Percentiles rank a stretch among this genome's conserved stretches.
phyloP scores from a whole-genome alignment of 1,284 basidiomycete genomes.

The Pseudozyma sp. region DNA sequence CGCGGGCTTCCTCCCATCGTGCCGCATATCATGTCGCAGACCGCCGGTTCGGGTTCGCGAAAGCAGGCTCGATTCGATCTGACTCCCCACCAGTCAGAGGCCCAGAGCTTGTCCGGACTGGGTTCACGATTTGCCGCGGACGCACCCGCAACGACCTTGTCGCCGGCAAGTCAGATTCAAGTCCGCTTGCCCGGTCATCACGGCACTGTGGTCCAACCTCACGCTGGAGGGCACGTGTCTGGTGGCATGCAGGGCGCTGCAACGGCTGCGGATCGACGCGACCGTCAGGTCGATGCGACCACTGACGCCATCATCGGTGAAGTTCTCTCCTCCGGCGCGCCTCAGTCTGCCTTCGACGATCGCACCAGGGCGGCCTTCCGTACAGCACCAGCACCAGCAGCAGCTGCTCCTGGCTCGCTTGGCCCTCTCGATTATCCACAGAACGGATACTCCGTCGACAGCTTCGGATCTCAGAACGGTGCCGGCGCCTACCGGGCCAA shows the following conservation, averaged over 20 bases:
- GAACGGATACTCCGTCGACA: slow-evolving; percentile 31
- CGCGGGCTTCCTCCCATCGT: slow-evolving; percentile 31
- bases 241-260: slow-evolving; percentile 19
- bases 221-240: slow-evolving; percentile 3
- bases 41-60: slow-evolving; percentile 6
- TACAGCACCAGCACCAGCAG: slow-evolving; percentile 15
- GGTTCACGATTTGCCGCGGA: slow-evolving; percentile 6
- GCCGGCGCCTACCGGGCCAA: slow-evolving; percentile 27
- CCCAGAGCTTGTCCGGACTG: slow-evolving; percentile 11
- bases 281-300: slow-evolving; percentile 22
- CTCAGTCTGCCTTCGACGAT: slow-evolving; percentile 31
- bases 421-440: slow-evolving; percentile 46
- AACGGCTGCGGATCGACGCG: slow-evolving; percentile 8
- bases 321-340: slow-evolving; percentile 31
- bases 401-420: slow-evolving; percentile 33
- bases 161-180: slow-evolving; percentile 32
- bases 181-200: slow-evolving; percentile 44
- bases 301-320: slow-evolving; percentile 51
- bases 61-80: slow-evolving; percentile 55
- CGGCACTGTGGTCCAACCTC: slow-evolving; percentile 34
- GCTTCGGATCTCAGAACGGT: slow-evolving; percentile 21
- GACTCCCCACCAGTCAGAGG: slow-evolving; percentile 31
- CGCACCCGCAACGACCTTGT: slow-evolving; percentile 10
- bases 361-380: slow-evolving; percentile 27
- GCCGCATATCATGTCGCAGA: slow-evolving; percentile 15